These are phyloP conservation scores for Fusarium mangiferae DNA, from an alignment of 2,329 filamentous ascomycete species.

Conservation along the genomic window DNA sequence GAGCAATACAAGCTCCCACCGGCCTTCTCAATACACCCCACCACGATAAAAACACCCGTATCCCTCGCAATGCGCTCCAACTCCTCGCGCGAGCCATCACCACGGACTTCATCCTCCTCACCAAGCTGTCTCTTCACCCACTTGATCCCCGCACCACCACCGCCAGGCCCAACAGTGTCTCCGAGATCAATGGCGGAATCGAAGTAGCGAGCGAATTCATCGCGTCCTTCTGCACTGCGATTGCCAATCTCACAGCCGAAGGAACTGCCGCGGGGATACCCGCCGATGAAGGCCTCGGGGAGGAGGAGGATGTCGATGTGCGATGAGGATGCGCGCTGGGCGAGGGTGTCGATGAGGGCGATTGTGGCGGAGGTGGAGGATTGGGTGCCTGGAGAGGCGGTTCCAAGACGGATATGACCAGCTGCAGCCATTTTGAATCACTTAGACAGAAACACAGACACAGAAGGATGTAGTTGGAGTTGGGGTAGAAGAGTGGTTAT, in stretches of 20 bases:
- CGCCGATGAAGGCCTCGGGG: conserved; percentile 91
- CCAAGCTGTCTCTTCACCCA: conserved; percentile 74
- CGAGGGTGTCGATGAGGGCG: conserved; percentile 69
- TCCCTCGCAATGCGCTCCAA: conserved; percentile 80
- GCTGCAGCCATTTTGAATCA: conserved; percentile 23
- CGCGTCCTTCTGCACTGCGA: conserved; percentile 74
- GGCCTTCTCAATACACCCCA: conserved; percentile 80
- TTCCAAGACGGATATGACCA: conserved; percentile 61
- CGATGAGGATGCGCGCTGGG: conserved; percentile 67
- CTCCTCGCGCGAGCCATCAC: conserved; percentile 77
- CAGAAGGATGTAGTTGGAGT: background rate
- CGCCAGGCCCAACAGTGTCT: conserved; percentile 70
- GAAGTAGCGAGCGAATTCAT: conserved; percentile 87
- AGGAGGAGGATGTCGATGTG: conserved; percentile 79
- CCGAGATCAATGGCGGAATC: conserved; percentile 83
- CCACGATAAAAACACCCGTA: conserved; percentile 84
- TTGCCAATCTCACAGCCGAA: conserved; percentile 82
- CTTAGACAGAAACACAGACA: background rate
- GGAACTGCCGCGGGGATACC: conserved; percentile 83
- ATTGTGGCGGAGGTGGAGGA: conserved; percentile 70
- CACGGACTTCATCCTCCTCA: conserved; percentile 50
- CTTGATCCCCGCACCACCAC: conserved; percentile 74
- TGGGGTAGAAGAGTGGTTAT: background rate
- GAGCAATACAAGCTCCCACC: conserved; percentile 88
- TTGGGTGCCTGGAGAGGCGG: conserved; percentile 64